Conservation (phyloP, 495 filamentous ascomycete genomes). For the Trichocladium antarcticum region DNA sequence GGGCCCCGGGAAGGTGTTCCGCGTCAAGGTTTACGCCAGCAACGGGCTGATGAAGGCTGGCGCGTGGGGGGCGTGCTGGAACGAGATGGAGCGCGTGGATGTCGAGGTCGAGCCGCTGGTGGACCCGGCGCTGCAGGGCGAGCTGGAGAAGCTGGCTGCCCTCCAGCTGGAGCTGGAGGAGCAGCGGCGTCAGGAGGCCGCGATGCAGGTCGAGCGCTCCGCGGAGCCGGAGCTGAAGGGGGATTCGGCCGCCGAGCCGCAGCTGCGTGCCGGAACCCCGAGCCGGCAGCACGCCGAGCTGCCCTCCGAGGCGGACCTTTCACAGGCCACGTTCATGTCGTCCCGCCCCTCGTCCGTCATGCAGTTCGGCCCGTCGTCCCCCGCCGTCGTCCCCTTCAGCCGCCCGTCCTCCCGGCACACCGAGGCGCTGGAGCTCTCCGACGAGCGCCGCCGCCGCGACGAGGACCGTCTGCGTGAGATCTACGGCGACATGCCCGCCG, state of each 20-base stretch:
- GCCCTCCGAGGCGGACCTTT: slow-evolving; percentile 3
- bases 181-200: slow-evolving; percentile 21
- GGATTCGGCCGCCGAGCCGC: background rate
- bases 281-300: slow-evolving; percentile 7
- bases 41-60: slow-evolving; percentile 88
- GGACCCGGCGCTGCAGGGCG: slow-evolving; percentile 30
- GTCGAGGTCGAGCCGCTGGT: slow-evolving; percentile 69
- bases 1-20: slow-evolving; percentile 50
- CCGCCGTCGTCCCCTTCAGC: slow-evolving; percentile 1
- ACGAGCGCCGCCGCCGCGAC: slow-evolving; percentile 31
- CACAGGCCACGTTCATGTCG: slow-evolving; percentile 3
- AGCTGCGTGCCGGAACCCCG: background rate
- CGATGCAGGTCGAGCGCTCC: slow-evolving; percentile 6
- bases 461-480: slow-evolving; percentile 43
- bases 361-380: slow-evolving; percentile 10
- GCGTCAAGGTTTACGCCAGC: slow-evolving; percentile 80
- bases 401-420: slow-evolving; percentile 3
- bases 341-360: slow-evolving; percentile 7
- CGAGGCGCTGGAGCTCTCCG: slow-evolving; percentile 20
- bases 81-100: slow-evolving; percentile 94
- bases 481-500: slow-evolving; percentile 35
- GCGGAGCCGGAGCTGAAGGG: slow-evolving; percentile 11
- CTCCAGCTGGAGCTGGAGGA: slow-evolving; percentile 21
- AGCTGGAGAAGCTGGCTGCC: slow-evolving; percentile 36
- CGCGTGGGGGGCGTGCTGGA: slow-evolving; percentile 90